A percentile compares a stretch with the other conserved stretches of the same genome.
Conservation (phyloP, 768 basidiomycete genomes). For the Tephrocybe sp. region DNA sequence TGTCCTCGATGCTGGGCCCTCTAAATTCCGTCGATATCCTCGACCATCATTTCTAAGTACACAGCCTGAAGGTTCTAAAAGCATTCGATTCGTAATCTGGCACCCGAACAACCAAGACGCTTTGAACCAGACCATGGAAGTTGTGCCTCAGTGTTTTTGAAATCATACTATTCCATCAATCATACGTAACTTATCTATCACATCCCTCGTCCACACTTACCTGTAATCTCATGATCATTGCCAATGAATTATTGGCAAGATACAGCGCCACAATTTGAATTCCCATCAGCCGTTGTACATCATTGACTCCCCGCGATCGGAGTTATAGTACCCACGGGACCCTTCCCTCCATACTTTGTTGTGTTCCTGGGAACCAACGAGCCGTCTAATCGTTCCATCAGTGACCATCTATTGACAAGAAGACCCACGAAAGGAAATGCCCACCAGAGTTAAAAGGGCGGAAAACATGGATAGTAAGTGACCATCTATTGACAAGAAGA, state of each 20-base stretch:
- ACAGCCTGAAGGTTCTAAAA: too few relatives aligned
- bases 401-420: not conserved
- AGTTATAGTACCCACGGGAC: not conserved
- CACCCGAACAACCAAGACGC: too few relatives aligned
- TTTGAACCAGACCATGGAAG: too few relatives aligned
- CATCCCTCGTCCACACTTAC: too few relatives aligned
- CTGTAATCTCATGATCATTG: too few relatives aligned
- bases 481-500: not conserved
- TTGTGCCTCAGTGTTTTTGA: too few relatives aligned
- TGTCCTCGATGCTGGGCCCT: too few relatives aligned
- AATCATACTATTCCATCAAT: too few relatives aligned
- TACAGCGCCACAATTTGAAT: not conserved
- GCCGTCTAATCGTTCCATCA: not conserved
- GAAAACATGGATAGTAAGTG: not conserved
- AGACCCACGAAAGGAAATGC: slow-evolving; percentile 6
- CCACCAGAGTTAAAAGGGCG: not conserved
- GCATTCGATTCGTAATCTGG: too few relatives aligned
- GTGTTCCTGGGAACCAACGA: not conserved
- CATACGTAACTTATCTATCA: too few relatives aligned
- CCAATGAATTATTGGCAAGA: not conserved
- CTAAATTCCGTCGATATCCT: too few relatives aligned
- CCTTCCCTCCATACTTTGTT: not conserved
- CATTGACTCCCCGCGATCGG: not conserved
- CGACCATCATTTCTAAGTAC: too few relatives aligned
- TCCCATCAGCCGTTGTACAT: not conserved